Evolutionary conservation across 1,139 yeast species (phyloP).

Genomic region (Saccharomyces hybrid): DNA sequence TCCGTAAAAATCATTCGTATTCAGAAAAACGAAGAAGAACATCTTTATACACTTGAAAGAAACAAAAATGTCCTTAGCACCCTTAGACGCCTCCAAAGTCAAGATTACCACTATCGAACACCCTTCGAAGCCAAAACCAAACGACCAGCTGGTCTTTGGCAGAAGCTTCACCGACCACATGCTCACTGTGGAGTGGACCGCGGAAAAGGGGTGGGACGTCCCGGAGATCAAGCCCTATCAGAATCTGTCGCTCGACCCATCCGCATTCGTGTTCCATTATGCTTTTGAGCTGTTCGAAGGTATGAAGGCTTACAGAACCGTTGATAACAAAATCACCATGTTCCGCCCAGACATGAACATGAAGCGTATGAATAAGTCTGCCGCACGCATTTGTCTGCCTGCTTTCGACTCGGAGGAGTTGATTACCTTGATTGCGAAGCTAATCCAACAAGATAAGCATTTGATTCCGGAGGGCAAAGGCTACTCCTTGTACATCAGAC

Average conservation of each 20-base stretch:
- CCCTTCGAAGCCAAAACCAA: constrained; percentile 62
- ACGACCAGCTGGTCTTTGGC: constrained; percentile 77
- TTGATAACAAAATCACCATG: constrained; percentile 60
- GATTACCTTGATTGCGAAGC: constrained; percentile 63
- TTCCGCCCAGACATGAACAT: constrained; percentile 90
- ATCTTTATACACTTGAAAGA: background rate
- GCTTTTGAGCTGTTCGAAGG: constrained; percentile 96
- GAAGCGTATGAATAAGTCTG: constrained; percentile 83
- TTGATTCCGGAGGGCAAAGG: constrained; percentile 82
- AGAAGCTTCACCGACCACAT: constrained; percentile 84
- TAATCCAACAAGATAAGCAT: constrained; percentile 62
- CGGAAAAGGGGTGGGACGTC: constrained; percentile 68
- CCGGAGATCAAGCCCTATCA: constrained; percentile 87
- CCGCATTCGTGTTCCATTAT: constrained; percentile 84
- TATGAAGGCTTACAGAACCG: constrained; percentile 81
- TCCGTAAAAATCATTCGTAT: background rate
- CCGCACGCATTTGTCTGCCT: constrained; percentile 81
- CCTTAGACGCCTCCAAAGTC: constrained; percentile 64
- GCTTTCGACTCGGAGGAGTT: constrained; percentile 72
- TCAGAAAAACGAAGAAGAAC: background rate
- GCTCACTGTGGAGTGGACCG: constrained; percentile 80
- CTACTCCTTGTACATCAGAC: constrained; percentile 85
- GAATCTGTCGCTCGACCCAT: constrained; percentile 68
- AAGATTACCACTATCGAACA: constrained; percentile 46
- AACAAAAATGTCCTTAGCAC: constrained; percentile 25